A percentile compares a stretch with the other conserved stretches of the same genome.
phyloP scores from a whole-genome alignment of 345 rosid species.

The Lenwebbia sp. region DNA sequence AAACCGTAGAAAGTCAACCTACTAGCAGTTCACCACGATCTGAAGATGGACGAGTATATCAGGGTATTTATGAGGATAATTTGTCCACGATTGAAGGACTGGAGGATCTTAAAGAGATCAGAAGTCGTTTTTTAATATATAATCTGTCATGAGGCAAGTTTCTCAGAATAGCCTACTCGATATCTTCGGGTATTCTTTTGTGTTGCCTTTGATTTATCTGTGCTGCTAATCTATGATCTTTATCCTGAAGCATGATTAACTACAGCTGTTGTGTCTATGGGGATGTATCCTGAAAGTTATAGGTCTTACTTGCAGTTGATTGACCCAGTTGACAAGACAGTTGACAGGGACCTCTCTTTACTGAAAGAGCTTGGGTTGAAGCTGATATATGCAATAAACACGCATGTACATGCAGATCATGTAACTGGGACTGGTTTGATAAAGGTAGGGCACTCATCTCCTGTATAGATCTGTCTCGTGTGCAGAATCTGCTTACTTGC shows the following conservation, averaged over 20 bases:
- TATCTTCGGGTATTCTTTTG: neutral
- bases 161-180: neutral
- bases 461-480: neutral
- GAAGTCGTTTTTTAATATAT: neutral
- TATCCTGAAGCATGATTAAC: neutral
- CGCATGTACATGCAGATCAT: conserved; percentile 99
- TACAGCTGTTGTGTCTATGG: neutral
- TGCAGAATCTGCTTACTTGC: neutral
- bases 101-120: neutral
- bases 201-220: neutral
- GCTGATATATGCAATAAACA: conserved; percentile 78
- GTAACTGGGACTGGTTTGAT: conserved; percentile 83
- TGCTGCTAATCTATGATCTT: neutral
- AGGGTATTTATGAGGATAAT: neutral
- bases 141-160: neutral
- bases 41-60: neutral
- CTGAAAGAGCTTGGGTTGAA: conserved; percentile 66
- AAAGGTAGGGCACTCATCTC: conserved; percentile 30
- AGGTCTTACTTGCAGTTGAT: conserved; percentile 44
- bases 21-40: neutral
- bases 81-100: neutral
- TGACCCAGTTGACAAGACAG: conserved; percentile 88
- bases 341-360: conserved; percentile 69
- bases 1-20: neutral
- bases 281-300: neutral